Base-by-base conservation (phyloP, 2,329 filamentous ascomycete genomes). In the Tolypocladium sp. region DNA sequence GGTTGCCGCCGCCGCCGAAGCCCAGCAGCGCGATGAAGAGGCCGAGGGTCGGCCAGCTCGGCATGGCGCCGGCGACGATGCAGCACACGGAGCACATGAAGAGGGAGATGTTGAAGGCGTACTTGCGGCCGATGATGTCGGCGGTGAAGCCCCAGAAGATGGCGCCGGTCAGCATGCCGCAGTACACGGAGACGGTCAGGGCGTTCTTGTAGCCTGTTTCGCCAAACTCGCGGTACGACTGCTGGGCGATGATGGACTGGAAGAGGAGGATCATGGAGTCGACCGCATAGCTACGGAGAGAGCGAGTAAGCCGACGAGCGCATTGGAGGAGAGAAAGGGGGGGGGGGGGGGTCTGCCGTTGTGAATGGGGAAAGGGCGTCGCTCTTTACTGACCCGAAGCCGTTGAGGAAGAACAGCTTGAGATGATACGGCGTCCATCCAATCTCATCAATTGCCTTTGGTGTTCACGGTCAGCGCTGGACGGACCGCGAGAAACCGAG, bases 121-220 rank as follows among this genome's bases (percentile, higher is more conserved):
- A 83, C 62, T 82, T 82, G 51, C 87, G 79, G 7, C 87, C 87
- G 61, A 90, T 85, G 40, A 90, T 79, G 66, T 90, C 87, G 27
- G 85, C 86, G 3, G 78, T 79, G 37, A 88, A 71, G 2, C 87
- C 87, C 86, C 87, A 90, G 71, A 89, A 89, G 33, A 89, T 68
- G 20, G 84, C 85, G 2, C 85, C 82, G 0, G 75, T 62, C 57
- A 79, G 75, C 75, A 79, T 79, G 20, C 81, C 81, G 10, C 79
- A 76, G 65, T 87, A 89, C 1, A 79, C 80, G 6, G 86, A 81
- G 56, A 89, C 80, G 2, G 82, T 88, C 53, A 88, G 74, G 10
- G 79, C 86, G 62, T 79, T 79, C 2, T 67, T 66, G 63, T 83
- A 88, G 30, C 80, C 77, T 1, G 77, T 74, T 3, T 78, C 64